These are phyloP conservation scores for Cercospora sojina DNA, from an alignment of 2,329 filamentous ascomycete species.

Conservation along the genomic window DNA sequence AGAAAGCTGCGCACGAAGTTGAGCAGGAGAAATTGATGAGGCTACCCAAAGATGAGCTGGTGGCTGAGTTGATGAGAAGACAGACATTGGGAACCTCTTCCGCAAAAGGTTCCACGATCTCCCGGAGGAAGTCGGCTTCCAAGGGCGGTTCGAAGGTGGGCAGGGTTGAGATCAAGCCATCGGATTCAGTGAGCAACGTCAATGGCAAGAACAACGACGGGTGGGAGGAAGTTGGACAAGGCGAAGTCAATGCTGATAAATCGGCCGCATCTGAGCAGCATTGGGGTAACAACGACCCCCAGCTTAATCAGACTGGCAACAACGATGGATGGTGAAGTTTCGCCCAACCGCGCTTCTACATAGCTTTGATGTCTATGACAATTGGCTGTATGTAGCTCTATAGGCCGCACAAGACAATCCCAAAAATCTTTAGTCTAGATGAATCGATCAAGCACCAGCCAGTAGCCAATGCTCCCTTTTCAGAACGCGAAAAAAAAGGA, in stretches of 20 bases:
- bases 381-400: background rate
- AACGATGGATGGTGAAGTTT: conserved; percentile 5
- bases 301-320: conserved; percentile 12
- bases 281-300: conserved; percentile 7
- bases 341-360: background rate
- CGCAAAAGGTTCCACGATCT: conserved; percentile 6
- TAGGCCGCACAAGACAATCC: background rate
- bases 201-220: background rate
- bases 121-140: background rate
- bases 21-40: conserved; percentile 28
- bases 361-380: background rate
- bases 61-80: conserved; percentile 31
- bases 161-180: conserved; percentile 15
- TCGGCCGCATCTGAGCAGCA: background rate
- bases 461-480: background rate
- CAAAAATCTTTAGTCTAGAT: background rate
- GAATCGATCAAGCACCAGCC: background rate
- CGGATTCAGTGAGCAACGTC: conserved; percentile 16
- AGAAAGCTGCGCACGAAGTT: conserved; percentile 23
- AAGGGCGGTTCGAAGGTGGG: conserved; percentile 13
- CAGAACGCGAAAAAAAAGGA: background rate
- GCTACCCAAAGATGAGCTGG: conserved; percentile 36
- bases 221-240: conserved; percentile 15
- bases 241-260: conserved; percentile 4
- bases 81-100: conserved; percentile 5